Evolutionary conservation across 1,139 yeast genomes (phyloP).

Genomic region (Magnusiomyces suaveolens): DNA sequence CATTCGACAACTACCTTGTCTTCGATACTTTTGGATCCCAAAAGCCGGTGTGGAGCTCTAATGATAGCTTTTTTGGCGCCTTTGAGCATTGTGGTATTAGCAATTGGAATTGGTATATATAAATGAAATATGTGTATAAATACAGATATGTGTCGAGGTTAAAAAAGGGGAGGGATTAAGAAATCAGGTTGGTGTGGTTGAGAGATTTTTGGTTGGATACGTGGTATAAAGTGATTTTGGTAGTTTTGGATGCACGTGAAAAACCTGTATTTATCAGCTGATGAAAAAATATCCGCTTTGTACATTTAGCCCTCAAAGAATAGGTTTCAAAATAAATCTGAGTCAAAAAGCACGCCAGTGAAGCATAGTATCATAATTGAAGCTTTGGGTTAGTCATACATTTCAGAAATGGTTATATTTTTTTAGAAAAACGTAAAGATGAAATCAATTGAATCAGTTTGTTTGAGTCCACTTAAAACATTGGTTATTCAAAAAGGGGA

Average conservation of each 20-base stretch:
- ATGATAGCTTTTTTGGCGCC: constrained; percentile 34
- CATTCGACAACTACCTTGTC: constrained; percentile 43
- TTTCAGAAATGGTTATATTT: too few relatives aligned
- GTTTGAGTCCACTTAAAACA: too few relatives aligned
- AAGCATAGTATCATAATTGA: too few relatives aligned
- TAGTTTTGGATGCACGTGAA: neutral
- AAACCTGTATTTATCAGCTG: neutral
- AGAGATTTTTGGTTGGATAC: neutral
- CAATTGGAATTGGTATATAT: neutral
- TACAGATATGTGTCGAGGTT: neutral
- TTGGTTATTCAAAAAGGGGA: too few relatives aligned
- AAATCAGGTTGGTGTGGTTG: neutral
- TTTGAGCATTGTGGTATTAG: constrained; percentile 22
- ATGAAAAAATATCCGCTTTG: too few relatives aligned
- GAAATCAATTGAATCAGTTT: too few relatives aligned
- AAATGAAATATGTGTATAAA: neutral
- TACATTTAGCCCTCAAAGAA: too few relatives aligned
- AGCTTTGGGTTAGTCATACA: too few relatives aligned
- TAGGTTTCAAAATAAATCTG: too few relatives aligned
- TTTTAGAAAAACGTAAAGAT: too few relatives aligned
- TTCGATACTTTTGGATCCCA: constrained; percentile 34
- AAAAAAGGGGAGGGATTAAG: neutral
- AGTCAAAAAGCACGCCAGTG: too few relatives aligned
- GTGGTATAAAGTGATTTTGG: neutral
- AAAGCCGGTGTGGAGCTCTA: constrained; percentile 32